phyloP scores from a whole-genome alignment of 176 grass and related monocot genomes.

The Rhynchospora breviuscula region DNA sequence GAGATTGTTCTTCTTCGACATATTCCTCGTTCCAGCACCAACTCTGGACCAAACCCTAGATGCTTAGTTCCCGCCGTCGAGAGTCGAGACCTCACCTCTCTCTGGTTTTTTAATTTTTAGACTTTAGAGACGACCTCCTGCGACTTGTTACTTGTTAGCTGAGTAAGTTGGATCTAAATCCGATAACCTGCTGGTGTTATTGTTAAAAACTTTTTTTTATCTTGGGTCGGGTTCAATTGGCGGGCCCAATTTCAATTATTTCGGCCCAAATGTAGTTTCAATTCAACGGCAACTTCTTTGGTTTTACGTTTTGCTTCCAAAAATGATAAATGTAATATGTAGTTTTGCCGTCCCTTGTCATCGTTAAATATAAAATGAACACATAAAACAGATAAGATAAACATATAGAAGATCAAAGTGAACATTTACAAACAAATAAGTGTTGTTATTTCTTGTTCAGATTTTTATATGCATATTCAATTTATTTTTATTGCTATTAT shows the following conservation, averaged over 20 bases:
- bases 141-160: background rate
- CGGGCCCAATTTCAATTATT: background rate
- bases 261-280: background rate
- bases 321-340: too few relatives aligned
- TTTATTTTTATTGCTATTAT: too few relatives aligned
- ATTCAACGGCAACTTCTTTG: background rate
- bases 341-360: too few relatives aligned
- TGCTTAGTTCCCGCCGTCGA: background rate
- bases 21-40: slow-evolving; percentile 10
- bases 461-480: too few relatives aligned
- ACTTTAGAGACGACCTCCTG: background rate
- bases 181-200: background rate
- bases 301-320: too few relatives aligned
- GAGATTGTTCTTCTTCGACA: slow-evolving; percentile 98
- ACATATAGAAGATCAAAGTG: too few relatives aligned
- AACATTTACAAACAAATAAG: too few relatives aligned
- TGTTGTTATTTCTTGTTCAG: too few relatives aligned
- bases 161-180: slow-evolving; percentile 2
- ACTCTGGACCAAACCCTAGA: slow-evolving; percentile 10
- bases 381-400: too few relatives aligned
- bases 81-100: background rate
- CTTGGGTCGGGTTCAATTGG: background rate
- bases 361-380: too few relatives aligned
- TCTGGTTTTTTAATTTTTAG: background rate
- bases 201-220: background rate